Base-by-base conservation (phyloP, 2,329 filamentous ascomycete genomes). In the Cladosporium sphaerospermum region DNA sequence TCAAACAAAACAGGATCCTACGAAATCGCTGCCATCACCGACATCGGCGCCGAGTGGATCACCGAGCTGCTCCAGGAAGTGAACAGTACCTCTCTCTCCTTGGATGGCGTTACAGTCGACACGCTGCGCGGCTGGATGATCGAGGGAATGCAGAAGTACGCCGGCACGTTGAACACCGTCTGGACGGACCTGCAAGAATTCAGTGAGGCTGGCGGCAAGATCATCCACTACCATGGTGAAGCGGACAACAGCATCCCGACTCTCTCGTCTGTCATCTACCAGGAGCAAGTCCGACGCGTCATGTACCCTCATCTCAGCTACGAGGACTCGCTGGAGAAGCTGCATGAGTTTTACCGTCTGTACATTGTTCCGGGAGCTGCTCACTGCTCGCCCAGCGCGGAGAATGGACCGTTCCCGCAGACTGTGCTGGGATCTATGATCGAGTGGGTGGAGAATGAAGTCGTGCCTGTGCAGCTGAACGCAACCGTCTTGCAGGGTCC, bases 221-320 rank as follows among this genome's bases (percentile, higher is more conserved):
- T 82, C 4, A 67, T 82, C 13, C 78, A 81, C 64, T 80, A 74
- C 68, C 79, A 82, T 65, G 78, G 78, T 46, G 78, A 82, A 64
- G 75, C 75, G 0, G 80, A 82, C 62, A 65, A 71, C 13, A 74
- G 71, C 10, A 69, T 83, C 56, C 78, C 78, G 0, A 65, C 79
- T 1, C 75, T 70, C 4, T 79, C 77, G 0, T 80, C 77, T 0
- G 72, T 79, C 0, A 76, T 73, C 61, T 82, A 81, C 69, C 76
- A 72, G 65, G 71, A 81, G 53, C 74, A 76, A 3, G 78, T 82
- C 45, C 74, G 74, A 36, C 61, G 59, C 3, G 68, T 74, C 62
- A 78, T 80, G 75, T 78, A 78, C 65, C 68, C 71, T 3, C 57
- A 69, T 28, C 34, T 70, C 4, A 62, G 68, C 9, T 59, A 67